Base-by-base conservation (phyloP, 2,329 filamentous ascomycete species). In the Allantophomopsis cytisporea region DNA sequence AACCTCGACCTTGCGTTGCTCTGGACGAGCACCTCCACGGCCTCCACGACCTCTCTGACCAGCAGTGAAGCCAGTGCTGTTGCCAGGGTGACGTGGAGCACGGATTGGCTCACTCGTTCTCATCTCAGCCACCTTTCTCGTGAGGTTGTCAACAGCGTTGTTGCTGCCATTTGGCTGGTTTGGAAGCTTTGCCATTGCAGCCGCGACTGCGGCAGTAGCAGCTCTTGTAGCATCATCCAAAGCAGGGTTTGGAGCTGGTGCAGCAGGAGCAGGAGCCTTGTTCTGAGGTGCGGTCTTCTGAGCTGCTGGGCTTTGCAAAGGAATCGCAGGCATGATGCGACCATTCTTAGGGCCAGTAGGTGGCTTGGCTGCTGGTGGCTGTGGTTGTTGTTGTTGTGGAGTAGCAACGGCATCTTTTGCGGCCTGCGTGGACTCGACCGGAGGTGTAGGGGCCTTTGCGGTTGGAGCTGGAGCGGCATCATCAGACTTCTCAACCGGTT, bases 111-210 rank as follows among this genome's bases (percentile, higher is more conserved):
- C 75, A 43, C 75, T 76, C 4, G 77, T 63, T 42, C 81, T 71
- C 81, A 88, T 85, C 52, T 86, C 81, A 42, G 82, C 77, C 28
- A 88, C 80, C 56, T 81, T 81, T 54, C 74, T 79, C 1, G 80
- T 76, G 42, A 88, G 56, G 47, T 85, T 85, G 47, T 87, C 82
- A 53, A 84, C 67, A 2, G 66, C 62, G 21, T 62, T 64, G 15
- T 55, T 50, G 31, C 59, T 52, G 4, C 45, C 37, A 30, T 57
- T 41, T 42, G 51, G 53, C n/a, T 48, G 51, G 16, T 50, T 47
- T 15, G 32, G 60, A 23, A 54, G 49, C 38, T 64, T 59, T 3
- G 88, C 67, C 52, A 83, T 81, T 1, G 82, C 80, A 79, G 87
- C 86, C 2, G 83, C 83, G 32, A 80, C 74, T 39, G 82, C 81